Conservation (phyloP, 768 basidiomycete species). For the Lanmaoa rubissima region DNA sequence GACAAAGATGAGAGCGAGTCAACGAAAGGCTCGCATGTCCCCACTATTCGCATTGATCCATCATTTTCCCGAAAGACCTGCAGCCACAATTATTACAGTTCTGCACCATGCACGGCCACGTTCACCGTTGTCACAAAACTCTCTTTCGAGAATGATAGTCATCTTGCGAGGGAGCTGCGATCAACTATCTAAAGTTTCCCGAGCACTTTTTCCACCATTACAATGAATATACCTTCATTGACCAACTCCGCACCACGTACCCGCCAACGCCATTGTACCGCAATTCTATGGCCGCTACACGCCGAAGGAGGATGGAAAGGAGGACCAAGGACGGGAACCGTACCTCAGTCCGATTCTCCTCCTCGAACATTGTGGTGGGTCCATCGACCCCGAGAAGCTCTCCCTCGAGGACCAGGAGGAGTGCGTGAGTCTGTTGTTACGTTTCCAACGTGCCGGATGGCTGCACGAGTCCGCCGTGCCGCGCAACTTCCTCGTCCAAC, state of each 20-base stretch:
- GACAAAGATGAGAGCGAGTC: not conserved
- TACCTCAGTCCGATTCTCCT: conserved; percentile 43
- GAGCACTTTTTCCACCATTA: conserved; percentile 30
- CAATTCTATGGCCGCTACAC: conserved; percentile 65
- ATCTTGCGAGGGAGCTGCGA: conserved; percentile 33
- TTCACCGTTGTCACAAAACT: conserved; percentile 46
- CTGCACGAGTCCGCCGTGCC: conserved; percentile 41
- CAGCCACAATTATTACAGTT: not conserved
- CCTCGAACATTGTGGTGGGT: conserved; percentile 46
- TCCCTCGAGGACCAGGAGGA: conserved; percentile 39
- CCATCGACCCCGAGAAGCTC: conserved; percentile 29
- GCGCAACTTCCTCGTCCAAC: conserved; percentile 46
- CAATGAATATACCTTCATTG: conserved; percentile 23
- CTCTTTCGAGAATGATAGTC: conserved; percentile 36
- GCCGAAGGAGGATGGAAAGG: conserved; percentile 7
- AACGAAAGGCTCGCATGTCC: not conserved
- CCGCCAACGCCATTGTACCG: conserved; percentile 51
- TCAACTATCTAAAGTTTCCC: conserved; percentile 28
- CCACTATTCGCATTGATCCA: conserved; percentile 16
- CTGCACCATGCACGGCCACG: conserved; percentile 30
- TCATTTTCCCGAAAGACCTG: conserved; percentile 10
- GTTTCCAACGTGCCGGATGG: conserved; percentile 40
- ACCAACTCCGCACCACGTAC: conserved; percentile 38
- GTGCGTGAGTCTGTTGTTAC: conserved; percentile 38
- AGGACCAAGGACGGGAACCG: not conserved